Conservation (phyloP, 805 yeast species). For the Blastobotrys parvus region DNA sequence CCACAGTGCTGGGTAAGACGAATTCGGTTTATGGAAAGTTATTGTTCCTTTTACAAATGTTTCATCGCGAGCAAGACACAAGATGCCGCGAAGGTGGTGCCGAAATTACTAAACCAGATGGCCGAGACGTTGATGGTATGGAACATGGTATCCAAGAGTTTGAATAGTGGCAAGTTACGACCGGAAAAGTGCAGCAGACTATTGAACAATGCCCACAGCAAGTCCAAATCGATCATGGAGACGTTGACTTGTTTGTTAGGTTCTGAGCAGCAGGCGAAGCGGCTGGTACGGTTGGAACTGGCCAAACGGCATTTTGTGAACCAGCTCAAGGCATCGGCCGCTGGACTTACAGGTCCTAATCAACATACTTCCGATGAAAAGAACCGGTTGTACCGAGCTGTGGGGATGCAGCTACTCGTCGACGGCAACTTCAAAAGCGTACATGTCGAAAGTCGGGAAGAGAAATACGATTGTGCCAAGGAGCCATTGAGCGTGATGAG, state of each 20-base stretch:
- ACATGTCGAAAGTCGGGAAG: conserved; percentile 11
- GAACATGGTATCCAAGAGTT: not conserved
- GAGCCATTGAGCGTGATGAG: conserved; percentile 3
- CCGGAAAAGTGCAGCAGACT: not conserved
- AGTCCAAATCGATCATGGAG: conserved; percentile 1
- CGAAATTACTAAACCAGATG: not conserved
- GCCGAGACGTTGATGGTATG: not conserved
- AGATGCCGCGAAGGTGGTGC: conserved; percentile 4
- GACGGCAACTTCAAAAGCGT: conserved; percentile 1
- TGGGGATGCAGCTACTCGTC: not conserved
- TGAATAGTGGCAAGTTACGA: not conserved
- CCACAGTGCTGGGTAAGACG: conserved; percentile 13
- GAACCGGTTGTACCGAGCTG: not conserved
- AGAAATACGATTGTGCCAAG: conserved; percentile 3
- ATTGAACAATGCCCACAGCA: not conserved
- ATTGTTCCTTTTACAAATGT: conserved; percentile 10
- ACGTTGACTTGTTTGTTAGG: conserved; percentile 8
- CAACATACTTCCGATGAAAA: not conserved
- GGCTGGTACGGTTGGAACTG: conserved; percentile 9
- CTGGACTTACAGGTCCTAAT: not conserved
- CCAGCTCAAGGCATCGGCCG: conserved; percentile 3
- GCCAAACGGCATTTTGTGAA: conserved; percentile 7
- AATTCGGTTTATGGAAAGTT: conserved; percentile 14
- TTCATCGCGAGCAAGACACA: conserved; percentile 14
- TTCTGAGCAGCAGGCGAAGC: conserved; percentile 9